Evolutionary conservation across 2,329 filamentous ascomycete genomes (phyloP).

Genomic region (Chrysosporium keratinophilum): DNA sequence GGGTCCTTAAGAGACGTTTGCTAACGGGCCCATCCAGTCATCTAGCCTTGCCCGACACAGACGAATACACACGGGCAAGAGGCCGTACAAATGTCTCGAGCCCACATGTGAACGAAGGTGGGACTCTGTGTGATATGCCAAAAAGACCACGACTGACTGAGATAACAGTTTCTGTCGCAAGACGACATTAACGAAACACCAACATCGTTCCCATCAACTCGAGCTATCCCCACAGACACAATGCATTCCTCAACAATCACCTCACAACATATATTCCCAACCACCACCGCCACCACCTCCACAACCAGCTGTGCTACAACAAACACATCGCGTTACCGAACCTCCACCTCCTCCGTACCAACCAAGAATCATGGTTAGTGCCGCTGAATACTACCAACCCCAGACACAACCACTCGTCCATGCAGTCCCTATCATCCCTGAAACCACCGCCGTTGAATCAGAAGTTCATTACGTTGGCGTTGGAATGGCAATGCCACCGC

Average conservation of each 20-base stretch:
- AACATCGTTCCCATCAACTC: slow-evolving; percentile 17
- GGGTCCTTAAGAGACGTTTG: neutral
- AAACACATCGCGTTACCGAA: slow-evolving; percentile 3
- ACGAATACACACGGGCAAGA: slow-evolving; percentile 19
- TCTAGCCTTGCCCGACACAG: slow-evolving; percentile 20
- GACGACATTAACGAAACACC: slow-evolving; percentile 20
- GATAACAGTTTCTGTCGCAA: slow-evolving; percentile 19
- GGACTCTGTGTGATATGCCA: neutral
- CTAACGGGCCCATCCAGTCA: slow-evolving; percentile 16
- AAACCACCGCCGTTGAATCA: slow-evolving; percentile 8
- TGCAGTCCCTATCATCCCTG: slow-evolving; percentile 11
- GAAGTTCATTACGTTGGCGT: slow-evolving; percentile 14
- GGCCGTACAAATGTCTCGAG: slow-evolving; percentile 19
- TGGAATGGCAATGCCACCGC: slow-evolving; percentile 14
- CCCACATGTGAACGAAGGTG: slow-evolving; percentile 18
- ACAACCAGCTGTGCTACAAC: slow-evolving; percentile 1
- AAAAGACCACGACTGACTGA: neutral
- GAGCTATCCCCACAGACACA: slow-evolving; percentile 10
- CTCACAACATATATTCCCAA: slow-evolving; percentile 14
- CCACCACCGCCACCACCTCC: slow-evolving; percentile 10
- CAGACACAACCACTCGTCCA: slow-evolving; percentile 14
- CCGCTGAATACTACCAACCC: slow-evolving; percentile 13
- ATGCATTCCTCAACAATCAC: slow-evolving; percentile 6
- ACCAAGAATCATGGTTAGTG: slow-evolving; percentile 3
- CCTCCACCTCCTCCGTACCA: slow-evolving; percentile 4